Percentiles rank a stretch among this genome's conserved stretches.
Evolutionary conservation across 2,329 filamentous ascomycete genomes (phyloP).

Genomic region (Hymenoscyphus fraxineus): DNA sequence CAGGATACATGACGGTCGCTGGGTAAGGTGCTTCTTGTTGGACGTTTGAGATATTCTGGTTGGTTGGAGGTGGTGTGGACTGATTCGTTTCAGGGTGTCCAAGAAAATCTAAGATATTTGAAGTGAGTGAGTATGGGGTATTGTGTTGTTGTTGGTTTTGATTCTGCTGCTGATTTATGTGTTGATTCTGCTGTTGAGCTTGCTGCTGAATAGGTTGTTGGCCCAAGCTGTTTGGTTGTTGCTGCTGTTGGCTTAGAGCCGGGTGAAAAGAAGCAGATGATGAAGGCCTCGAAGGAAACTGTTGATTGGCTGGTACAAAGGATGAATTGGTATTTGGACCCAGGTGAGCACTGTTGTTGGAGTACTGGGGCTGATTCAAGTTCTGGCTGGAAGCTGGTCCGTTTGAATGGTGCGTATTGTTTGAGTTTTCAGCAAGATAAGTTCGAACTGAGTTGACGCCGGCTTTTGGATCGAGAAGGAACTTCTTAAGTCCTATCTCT

Average conservation of each 20-base stretch:
- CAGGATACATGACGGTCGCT: not conserved
- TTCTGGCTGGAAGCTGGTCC: not conserved
- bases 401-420: not conserved
- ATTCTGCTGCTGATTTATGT: not conserved
- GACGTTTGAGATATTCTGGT: not conserved
- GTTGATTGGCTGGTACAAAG: slow-evolving; percentile 3
- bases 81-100: not conserved
- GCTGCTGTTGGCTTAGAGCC: not conserved
- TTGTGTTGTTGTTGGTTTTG: slow-evolving; percentile 2
- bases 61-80: not conserved
- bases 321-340: slow-evolving; percentile 3
- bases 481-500: slow-evolving; percentile 12
- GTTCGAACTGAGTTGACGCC: slow-evolving; percentile 10
- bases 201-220: not conserved
- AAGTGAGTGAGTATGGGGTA: not conserved
- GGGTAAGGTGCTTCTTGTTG: slow-evolving; percentile 7
- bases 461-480: slow-evolving; percentile 12
- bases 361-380: slow-evolving; percentile 8
- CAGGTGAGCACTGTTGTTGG: not conserved
- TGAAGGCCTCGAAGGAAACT: not conserved
- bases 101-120: slow-evolving; percentile 5
- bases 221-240: not conserved
- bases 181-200: not conserved
- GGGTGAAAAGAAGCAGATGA: slow-evolving; percentile 3
- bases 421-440: slow-evolving; percentile 5